These are phyloP conservation scores for Falciphora oryzae DNA, from an alignment of 2,329 filamentous ascomycete species.

Conservation along the genomic window DNA sequence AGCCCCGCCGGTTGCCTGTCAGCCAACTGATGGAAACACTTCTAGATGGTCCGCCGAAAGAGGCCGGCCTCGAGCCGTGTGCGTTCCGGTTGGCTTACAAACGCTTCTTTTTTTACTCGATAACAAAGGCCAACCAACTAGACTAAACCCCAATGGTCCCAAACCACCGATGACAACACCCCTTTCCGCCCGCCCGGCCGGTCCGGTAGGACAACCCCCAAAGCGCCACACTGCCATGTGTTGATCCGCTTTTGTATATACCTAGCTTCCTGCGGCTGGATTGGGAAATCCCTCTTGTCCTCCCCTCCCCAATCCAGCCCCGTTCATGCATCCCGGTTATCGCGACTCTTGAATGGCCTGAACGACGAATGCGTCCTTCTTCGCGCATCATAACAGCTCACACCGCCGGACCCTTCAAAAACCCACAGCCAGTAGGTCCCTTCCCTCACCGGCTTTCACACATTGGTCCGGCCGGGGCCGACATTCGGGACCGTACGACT, in stretches of 20 bases:
- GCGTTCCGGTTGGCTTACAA: not conserved
- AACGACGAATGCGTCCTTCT: not conserved
- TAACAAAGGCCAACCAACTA: no score
- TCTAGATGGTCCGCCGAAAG: not conserved
- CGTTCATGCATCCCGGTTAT: not conserved
- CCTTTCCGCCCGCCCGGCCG: not conserved
- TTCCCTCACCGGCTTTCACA: no score
- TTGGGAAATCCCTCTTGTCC: no score
- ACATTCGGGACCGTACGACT: no score
- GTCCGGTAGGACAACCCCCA: not conserved
- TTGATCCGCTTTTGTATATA: not conserved
- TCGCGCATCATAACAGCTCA: not conserved
- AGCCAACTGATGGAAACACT: not conserved
- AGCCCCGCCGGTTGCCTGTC: not conserved
- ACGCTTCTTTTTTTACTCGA: no score
- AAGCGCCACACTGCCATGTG: not conserved
- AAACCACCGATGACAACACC: no score
- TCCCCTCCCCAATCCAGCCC: not conserved
- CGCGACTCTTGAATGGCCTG: not conserved
- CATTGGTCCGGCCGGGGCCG: no score
- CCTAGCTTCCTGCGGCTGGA: not conserved
- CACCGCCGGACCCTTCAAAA: not conserved
- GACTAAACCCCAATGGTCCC: no score
- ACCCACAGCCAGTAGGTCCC: not conserved
- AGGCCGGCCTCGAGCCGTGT: no score